Evolutionary conservation across 805 yeast genomes (phyloP).

Genomic region (Cyberlindnera xishuangbannaensis): DNA sequence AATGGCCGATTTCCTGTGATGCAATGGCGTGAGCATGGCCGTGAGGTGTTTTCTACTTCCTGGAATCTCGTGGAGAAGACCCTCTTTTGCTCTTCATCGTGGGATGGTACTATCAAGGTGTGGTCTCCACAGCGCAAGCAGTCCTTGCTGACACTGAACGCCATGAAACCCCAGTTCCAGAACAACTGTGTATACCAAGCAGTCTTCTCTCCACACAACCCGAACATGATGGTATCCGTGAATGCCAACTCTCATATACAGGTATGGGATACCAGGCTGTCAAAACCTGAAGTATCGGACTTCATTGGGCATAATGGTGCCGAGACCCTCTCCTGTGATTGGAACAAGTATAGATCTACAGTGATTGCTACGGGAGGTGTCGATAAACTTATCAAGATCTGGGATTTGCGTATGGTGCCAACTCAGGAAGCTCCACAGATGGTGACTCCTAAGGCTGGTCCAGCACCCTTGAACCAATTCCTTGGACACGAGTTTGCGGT

Average conservation of each 20-base stretch:
- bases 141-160: constrained; percentile 51
- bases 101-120: constrained; percentile 87
- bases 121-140: constrained; percentile 63
- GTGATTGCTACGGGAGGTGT: constrained; percentile 89
- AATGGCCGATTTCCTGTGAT: constrained; percentile 51
- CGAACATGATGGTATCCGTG: constrained; percentile 60
- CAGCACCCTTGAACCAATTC: constrained; percentile 69
- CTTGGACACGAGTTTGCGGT: constrained; percentile 89
- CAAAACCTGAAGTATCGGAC: constrained; percentile 51
- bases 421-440: constrained; percentile 30
- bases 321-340: constrained; percentile 78
- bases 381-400: constrained; percentile 73
- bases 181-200: constrained; percentile 74
- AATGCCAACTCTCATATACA: constrained; percentile 71
- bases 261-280: constrained; percentile 75
- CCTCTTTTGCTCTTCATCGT: constrained; percentile 69
- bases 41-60: constrained; percentile 67
- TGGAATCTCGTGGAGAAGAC: constrained; percentile 71
- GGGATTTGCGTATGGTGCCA: constrained; percentile 79
- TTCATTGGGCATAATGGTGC: constrained; percentile 73
- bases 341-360: constrained; percentile 81
- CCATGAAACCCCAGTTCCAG: constrained; percentile 25
- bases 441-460: constrained; percentile 38
- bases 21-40: constrained; percentile 70
- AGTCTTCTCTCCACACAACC: constrained; percentile 78